Evolutionary conservation across 2,329 filamentous ascomycete genomes (phyloP), one percentile per base, ranked within the genome.

Genomic region (Venturia effusa): DNA sequence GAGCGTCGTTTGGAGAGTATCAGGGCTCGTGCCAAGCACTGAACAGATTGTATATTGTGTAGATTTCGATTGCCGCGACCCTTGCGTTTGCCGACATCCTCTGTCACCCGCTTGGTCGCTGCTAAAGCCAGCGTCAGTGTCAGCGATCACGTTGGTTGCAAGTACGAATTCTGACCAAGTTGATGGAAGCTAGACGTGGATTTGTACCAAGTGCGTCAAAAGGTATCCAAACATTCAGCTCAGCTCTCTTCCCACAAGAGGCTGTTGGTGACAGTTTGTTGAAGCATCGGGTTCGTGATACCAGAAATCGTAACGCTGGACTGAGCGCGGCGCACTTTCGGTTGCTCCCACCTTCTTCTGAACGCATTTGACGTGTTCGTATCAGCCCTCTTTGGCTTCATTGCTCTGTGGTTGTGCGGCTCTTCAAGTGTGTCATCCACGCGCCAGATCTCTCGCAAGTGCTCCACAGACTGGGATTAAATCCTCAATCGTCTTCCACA

Each of bases 401-500:
- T 51, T 27, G 22, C 13, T 7, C 22, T 27, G 22, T 51, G 24
- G 22, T 24, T 51, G n/a, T 24, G 22, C 45, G 22, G 45, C 45
- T 27, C 45, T 30, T 27, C 45, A 51, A 11, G 3, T 51, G 22
- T 27, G 24, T 27, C 22, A 51, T 51, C 11, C 10, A 1, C 22
- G 45, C 22, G 51, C 24, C 48, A 55, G 24, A 19, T 19, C 10
- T 19, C 32, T 30, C 24, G 48, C 24, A 32, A 17, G 48, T 4
- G 13, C 27, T 24, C 30, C 30, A 6, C 19, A 15, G 2, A 13
- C 17, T 27, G 27, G 8, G 3, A 13, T n/a, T 57, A 30, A 22
- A n/a, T 57, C 51, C 7, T 60, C 59, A 60, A 60, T 40, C 37
- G 6, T 89, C 87, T 51, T 87, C 85, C 15, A 83, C 78, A 30